A percentile compares a stretch with the other conserved stretches of the same genome.
phyloP scores from a whole-genome alignment of 2,329 filamentous ascomycete genomes.

The Trichoderma hamatum region DNA sequence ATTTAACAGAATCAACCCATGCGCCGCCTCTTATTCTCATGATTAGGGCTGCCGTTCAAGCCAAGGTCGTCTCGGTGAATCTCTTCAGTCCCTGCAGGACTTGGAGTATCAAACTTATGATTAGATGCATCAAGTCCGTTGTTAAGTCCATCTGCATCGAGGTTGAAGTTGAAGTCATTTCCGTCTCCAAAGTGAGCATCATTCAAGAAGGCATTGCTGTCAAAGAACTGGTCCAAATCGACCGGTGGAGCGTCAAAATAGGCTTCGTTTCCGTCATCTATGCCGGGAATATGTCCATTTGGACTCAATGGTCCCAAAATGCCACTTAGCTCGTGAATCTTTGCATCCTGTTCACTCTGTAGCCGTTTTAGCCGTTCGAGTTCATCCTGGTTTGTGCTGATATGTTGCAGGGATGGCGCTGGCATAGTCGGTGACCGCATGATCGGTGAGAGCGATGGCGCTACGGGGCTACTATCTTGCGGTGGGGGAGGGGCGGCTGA shows the following conservation, averaged over 20 bases:
- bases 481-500: slow-evolving; percentile 37
- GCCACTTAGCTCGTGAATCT: slow-evolving; percentile 74
- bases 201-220: slow-evolving; percentile 46
- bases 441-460: slow-evolving; percentile 53
- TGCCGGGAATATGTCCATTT: slow-evolving; percentile 74
- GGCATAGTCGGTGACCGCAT: slow-evolving; percentile 49
- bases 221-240: slow-evolving; percentile 58
- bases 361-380: slow-evolving; percentile 78
- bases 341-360: slow-evolving; percentile 76
- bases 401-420: slow-evolving; percentile 60
- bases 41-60: slow-evolving; percentile 33
- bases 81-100: slow-evolving; percentile 55
- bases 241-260: slow-evolving; percentile 45
- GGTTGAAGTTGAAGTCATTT: slow-evolving; percentile 56
- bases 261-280: slow-evolving; percentile 50
- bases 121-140: neutral
- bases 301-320: slow-evolving; percentile 80
- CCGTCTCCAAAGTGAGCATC: slow-evolving; percentile 48
- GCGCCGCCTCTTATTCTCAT: slow-evolving; percentile 45
- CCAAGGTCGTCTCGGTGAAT: slow-evolving; percentile 49
- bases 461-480: slow-evolving; percentile 33
- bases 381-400: slow-evolving; percentile 71
- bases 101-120: slow-evolving; percentile 43
- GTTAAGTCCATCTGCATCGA: slow-evolving; percentile 43
- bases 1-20: slow-evolving; percentile 34